Evolutionary conservation across 768 basidiomycete species (phyloP), one percentile per base, ranked within the genome.

Genomic region (Leccinum boreale): DNA sequence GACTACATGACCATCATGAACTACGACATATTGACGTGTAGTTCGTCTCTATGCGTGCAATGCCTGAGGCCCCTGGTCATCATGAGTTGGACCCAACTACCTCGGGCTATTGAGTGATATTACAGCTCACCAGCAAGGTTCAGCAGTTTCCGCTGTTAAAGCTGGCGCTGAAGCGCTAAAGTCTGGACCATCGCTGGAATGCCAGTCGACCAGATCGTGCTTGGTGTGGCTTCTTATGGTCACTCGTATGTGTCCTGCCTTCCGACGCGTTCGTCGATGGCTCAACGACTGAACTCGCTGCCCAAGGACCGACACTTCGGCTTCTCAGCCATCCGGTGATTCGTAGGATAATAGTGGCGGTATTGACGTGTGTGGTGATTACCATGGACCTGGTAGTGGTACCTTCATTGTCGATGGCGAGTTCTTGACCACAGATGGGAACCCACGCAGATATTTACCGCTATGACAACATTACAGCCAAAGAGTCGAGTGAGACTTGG

Each of bases 1-100:
- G 85, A 87, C 68, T 84, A 81, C 73, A 77, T 89, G 59, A 71
- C 75, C 19, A 73, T 83, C 61, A 87, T 88, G 86, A 79, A 82
- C 65, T 88, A 88, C 67, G 87, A 88, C 60, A 64, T 86, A 15
- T 15, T 35, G 35, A 15, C 14, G 15, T 15, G 35, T 15, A 35
- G 15, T 35, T 15, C 14, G 5, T 35, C 39, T 12, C 5, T 21
- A 19, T 44, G 42, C 17, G 19, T 26, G 10, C 14, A 26, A 47
- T 26, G 12, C 12, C 47, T 79, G 77, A 70, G 83, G 84, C 5
- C 71, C 77, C 12, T 79, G 79, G 71, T 77, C 77, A 35, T 47
- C 7, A 6, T 23, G 19, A 10, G 49, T 33, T 26, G 53, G 53
- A 21, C 53, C 53, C 29, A 54, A 46, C 10, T 15, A 44, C 7